Percentiles rank a stretch among this genome's conserved stretches.
phyloP scores from a whole-genome alignment of 371 early-diverging fungal species.

The Smittium mucronatum region DNA sequence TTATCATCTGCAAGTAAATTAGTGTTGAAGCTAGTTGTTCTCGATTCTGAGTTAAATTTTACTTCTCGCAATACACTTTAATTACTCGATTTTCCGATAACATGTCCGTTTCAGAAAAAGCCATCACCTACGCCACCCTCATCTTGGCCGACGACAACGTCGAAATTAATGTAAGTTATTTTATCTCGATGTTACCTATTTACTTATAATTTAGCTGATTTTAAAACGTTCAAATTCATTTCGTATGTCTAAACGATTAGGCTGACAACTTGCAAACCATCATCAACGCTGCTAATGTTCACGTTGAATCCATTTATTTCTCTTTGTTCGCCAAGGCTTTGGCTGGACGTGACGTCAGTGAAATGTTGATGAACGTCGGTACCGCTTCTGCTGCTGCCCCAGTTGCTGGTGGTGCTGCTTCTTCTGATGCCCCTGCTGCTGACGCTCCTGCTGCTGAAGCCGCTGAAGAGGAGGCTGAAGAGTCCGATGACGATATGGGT shows the following conservation, averaged over 20 bases:
- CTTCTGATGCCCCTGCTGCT: conserved; percentile 53
- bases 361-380: conserved; percentile 86
- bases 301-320: conserved; percentile 89
- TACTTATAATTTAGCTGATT: conserved; percentile 4
- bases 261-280: conserved; percentile 88
- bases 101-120: too few species aligned
- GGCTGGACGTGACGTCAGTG: conserved; percentile 81
- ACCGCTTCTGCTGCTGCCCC: not conserved
- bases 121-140: too few species aligned
- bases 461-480: conserved; percentile 63
- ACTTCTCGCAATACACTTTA: too few species aligned
- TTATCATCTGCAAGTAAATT: too few species aligned
- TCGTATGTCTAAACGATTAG: conserved; percentile 34
- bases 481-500: conserved; percentile 90
- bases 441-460: conserved; percentile 45
- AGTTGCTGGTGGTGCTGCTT: conserved; percentile 47
- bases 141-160: too few species aligned
- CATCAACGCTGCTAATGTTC: conserved; percentile 79
- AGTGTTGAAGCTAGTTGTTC: too few species aligned
- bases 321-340: conserved; percentile 95
- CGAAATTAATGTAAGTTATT: too few species aligned
- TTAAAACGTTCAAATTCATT: not conserved
- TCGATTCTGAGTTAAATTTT: too few species aligned
- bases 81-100: too few species aligned
- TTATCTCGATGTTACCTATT: conserved; percentile 22